These are phyloP conservation scores for Phytophthora citricola DNA, from an alignment of 352 stramenopile genomes.

Conservation along the genomic window DNA sequence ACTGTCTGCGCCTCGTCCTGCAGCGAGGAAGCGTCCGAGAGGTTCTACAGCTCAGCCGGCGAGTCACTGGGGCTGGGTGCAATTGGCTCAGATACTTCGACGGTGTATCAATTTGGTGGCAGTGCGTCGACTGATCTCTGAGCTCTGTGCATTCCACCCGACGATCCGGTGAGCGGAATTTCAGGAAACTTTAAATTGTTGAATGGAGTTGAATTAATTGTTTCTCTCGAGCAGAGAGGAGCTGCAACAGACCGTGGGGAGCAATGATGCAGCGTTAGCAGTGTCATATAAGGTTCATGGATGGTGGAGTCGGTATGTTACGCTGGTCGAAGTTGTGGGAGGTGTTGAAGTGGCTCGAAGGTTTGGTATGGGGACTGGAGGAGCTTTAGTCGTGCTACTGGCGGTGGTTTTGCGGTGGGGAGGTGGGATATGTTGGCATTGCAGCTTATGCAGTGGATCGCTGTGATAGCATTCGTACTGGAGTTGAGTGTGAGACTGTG, in stretches of 20 bases:
- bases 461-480: conserved; percentile 3
- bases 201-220: neutral
- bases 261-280: neutral
- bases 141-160: conserved; percentile 24
- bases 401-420: neutral
- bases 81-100: conserved; percentile 1
- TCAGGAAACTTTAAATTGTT: neutral
- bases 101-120: conserved; percentile 10
- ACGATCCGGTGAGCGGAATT: conserved; percentile 34
- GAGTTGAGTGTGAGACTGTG: conserved; percentile 23
- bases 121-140: conserved; percentile 6
- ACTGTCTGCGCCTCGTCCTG: conserved; percentile 12
- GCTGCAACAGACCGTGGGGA: conserved; percentile 16
- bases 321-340: conserved; percentile 14
- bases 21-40: conserved; percentile 16
- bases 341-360: neutral
- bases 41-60: neutral
- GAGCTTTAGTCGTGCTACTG: conserved; percentile 1
- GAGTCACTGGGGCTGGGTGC: neutral
- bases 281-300: neutral
- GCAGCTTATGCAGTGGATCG: conserved; percentile 7
- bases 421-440: neutral
- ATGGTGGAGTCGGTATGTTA: conserved; percentile 3
- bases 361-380: neutral
- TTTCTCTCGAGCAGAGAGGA: conserved; percentile 29